These are phyloP conservation scores for Colletotrichum tropicicola DNA, from an alignment of 2,329 filamentous ascomycete species.

Conservation along the genomic window DNA sequence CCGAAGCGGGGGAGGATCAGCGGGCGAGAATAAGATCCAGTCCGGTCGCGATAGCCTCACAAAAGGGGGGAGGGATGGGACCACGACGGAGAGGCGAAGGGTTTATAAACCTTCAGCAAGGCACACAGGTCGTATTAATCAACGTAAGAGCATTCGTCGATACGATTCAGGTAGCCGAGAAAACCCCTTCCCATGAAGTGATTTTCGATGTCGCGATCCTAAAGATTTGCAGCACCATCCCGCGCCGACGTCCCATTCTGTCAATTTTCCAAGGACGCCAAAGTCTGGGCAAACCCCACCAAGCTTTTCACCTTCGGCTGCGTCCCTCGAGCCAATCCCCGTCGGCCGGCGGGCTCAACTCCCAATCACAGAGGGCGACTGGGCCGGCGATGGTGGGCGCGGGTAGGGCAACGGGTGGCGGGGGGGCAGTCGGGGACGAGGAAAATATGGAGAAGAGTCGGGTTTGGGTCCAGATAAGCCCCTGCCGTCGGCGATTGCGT, in stretches of 20 bases:
- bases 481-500: slow-evolving; percentile 25
- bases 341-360: neutral
- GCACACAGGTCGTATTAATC: neutral
- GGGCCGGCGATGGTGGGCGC: neutral
- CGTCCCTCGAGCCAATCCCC: neutral
- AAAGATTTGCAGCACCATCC: slow-evolving; percentile 7
- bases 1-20: neutral
- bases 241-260: neutral
- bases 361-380: slow-evolving; percentile 10
- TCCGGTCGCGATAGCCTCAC: neutral
- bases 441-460: neutral
- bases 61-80: neutral
- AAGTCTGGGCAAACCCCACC: slow-evolving; percentile 26
- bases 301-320: too few relatives aligned
- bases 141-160: neutral
- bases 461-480: slow-evolving; percentile 1
- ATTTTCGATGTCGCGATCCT: slow-evolving; percentile 16
- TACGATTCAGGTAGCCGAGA: neutral
- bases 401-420: neutral
- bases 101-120: slow-evolving; percentile 13
- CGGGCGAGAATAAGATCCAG: neutral
- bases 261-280: slow-evolving; percentile 11
- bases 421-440: neutral
- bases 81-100: neutral
- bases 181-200: slow-evolving; percentile 1